Evolutionary conservation across 129 eudicot genomes (phyloP).

Genomic region (Helianthus tuberosus): DNA sequence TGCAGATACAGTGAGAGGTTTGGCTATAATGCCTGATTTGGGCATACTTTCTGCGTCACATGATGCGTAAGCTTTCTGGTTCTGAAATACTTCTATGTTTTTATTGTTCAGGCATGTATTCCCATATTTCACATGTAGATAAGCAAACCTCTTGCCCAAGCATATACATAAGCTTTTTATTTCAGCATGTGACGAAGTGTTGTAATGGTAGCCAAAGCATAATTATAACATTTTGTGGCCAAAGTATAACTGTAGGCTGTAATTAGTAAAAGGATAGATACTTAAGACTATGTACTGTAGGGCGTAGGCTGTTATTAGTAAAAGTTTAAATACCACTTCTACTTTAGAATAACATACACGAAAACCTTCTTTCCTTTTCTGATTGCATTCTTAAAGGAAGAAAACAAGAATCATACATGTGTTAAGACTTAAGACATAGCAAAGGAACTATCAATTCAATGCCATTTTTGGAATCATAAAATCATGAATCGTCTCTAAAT

Average conservation of each 20-base stretch:
- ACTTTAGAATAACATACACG: neutral
- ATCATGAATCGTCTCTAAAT: too few relatives aligned
- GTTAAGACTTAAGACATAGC: too few relatives aligned
- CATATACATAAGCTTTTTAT: neutral
- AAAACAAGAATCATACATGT: too few relatives aligned
- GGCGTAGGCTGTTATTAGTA: too few relatives aligned
- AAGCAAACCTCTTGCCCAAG: slow-evolving; percentile 14
- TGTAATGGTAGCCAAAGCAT: neutral
- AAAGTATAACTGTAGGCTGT: neutral
- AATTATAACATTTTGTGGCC: neutral
- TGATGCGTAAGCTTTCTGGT: slow-evolving; percentile 76
- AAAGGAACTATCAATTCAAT: too few relatives aligned
- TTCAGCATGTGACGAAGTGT: neutral
- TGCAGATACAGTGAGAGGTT: slow-evolving; percentile 95
- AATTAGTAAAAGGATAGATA: neutral
- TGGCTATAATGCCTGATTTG: slow-evolving; percentile 83
- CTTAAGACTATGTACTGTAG: neutral
- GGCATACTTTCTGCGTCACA: slow-evolving; percentile 99
- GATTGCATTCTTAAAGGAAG: neutral
- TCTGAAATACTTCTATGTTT: neutral
- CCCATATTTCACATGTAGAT: slow-evolving; percentile 9
- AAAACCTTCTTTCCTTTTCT: neutral
- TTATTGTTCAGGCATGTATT: slow-evolving; percentile 11
- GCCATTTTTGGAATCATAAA: too few relatives aligned
- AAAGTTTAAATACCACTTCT: neutral